Base-by-base conservation (phyloP, 352 stramenopile genomes). In the Phytophthora capsici region DNA sequence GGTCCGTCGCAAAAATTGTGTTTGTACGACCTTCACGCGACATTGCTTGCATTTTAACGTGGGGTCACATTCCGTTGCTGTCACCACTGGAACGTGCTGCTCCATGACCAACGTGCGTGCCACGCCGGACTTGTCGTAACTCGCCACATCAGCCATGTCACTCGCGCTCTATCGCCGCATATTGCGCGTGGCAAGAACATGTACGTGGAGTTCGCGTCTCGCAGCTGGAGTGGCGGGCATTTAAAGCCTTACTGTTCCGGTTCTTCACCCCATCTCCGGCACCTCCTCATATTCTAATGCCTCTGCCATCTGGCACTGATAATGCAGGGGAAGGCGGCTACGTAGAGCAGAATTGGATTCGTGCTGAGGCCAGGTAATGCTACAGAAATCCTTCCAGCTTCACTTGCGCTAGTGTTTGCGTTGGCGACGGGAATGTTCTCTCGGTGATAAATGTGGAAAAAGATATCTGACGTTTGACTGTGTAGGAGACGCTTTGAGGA, bases 131-230 rank as follows among this genome's bases (percentile, higher is more conserved):
- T 64, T 52, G 64, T 20, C 44, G 22, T 55, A 54, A 64, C 52
- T 32, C 36, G 45, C 43, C 34, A 57, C 44, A 26, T 28, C 19
- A 57, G 14, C 22, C 20, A 76, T 79, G 61, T 82, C 81, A 57
- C 67, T 91, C 20, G 63, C 82, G 48, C 81, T 93, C 34, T 93
- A 93, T 54, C 80, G 82, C 37, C 86, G 84, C 61, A 81, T 93
- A 41, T 68, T 94, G 46, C 86, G 86, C 49, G 74, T 89, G 17
- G 86, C 84, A 6, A 60, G 84, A 19, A 86, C 71, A 57, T 94
- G 86, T 94, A 80, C 54, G 84, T 13, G 23, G 23, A 47, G 9
- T n/a, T n/a, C n/a, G n/a, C n/a, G n/a, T n/a, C n/a, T n/a, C 12
- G 19, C 38, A 48, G 17, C 1, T 23, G 7, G 23, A 37, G 12